Base-by-base conservation (phyloP, 75 land plant genomes). In the Picea sitchensis region DNA sequence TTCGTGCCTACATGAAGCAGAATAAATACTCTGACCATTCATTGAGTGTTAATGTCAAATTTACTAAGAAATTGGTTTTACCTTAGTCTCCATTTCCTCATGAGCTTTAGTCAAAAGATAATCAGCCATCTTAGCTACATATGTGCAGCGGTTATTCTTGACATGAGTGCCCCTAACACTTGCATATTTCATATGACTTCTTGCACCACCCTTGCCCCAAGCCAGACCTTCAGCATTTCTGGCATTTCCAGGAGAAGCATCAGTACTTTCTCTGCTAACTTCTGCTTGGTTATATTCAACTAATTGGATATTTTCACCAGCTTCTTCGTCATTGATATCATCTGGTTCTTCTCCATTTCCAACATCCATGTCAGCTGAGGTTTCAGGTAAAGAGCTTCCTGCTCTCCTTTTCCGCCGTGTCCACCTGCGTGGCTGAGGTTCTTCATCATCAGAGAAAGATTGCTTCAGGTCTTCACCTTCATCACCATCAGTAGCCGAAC, bases 181-280 rank as follows among this genome's bases (percentile, higher is more conserved):
- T 20, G 91, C 90, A 82, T 89, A 77, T 65, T 96, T 80, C 47
- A 86, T 92, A 76, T 94, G 87, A 80, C 93, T 93, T 17, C 98
- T 81, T 17, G 90, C 81, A 13, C 98, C 93, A 38, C 83, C 88
- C 79, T 82, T 88, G 15, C 96, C 98, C 98, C 98, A 95, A 14
- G 83, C 83, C 69, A 91, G 87, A 74, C 79, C 80, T 67, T 91
- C 93, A 31, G 83, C 47, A 64, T 51, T 79, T 20, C 90, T 84
- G 69, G 72, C 88, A 80, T 83, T 69, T 13, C 67, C 87, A 73
- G 82, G 82, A 63, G 89, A 84, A 44, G 82, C 81, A 77, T 76
- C 65, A 15, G 65, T 54, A 60, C 74, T 58, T n/a, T 85, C 92
- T 72, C 88, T 85, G 77, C 56, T 82, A 0, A 34, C 83, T 78